These are phyloP conservation scores for Bipolaris victoriae DNA, from an alignment of 2,329 filamentous ascomycete genomes.

Conservation along the genomic window DNA sequence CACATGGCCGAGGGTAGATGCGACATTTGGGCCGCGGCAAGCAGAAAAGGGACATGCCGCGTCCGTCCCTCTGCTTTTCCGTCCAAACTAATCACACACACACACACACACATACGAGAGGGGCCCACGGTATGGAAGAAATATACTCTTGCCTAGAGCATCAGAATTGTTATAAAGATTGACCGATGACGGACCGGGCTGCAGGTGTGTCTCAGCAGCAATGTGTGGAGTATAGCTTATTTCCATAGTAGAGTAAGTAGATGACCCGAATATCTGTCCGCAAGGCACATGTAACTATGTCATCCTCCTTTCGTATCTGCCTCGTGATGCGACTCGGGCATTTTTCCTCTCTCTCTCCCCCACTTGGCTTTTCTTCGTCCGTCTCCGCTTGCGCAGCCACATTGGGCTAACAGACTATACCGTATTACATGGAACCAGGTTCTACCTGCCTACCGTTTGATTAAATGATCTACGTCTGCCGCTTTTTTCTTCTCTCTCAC, in stretches of 20 bases:
- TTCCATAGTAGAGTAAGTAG: neutral
- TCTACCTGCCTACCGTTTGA: neutral
- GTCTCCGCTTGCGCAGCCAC: constrained; percentile 17
- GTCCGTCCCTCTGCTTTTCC: no score
- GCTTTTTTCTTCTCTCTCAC: neutral
- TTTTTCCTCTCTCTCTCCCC: neutral
- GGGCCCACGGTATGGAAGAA: no score
- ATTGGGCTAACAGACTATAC: constrained; percentile 1
- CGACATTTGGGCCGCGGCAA: neutral
- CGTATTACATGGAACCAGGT: no score
- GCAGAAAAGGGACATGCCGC: neutral
- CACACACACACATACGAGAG: no score
- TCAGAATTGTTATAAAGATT: neutral
- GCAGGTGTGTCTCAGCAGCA: neutral
- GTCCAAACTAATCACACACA: no score
- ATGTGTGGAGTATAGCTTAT: neutral
- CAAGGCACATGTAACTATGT: neutral
- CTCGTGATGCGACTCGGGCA: constrained; percentile 6
- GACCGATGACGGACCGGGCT: neutral
- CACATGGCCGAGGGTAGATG: neutral
- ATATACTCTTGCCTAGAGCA: neutral
- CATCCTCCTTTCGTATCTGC: constrained; percentile 7
- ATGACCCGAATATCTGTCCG: neutral
- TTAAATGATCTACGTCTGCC: neutral
- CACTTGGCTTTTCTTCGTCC: neutral